Conservation (phyloP, 2,329 filamentous ascomycete genomes). For the Alternaria postmessia region DNA sequence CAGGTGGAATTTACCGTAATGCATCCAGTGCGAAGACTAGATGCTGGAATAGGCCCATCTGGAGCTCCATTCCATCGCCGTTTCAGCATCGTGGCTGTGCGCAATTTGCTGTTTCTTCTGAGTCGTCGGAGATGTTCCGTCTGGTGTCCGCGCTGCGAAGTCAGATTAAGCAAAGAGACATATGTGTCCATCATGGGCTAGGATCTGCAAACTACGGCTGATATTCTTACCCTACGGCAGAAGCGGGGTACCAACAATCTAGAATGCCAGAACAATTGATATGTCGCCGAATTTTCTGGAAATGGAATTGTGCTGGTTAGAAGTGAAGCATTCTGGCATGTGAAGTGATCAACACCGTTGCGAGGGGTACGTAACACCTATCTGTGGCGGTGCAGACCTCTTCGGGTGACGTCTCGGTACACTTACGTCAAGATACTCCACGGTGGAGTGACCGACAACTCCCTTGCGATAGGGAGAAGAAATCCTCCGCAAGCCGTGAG, state of each 20-base stretch:
- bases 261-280: constrained; percentile 2
- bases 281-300: constrained; percentile 4
- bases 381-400: constrained; percentile 14
- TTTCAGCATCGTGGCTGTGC: constrained; percentile 7
- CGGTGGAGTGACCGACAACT: not conserved
- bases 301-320: not conserved
- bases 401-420: constrained; percentile 7
- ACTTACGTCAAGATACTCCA: constrained; percentile 4
- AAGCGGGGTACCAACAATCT: constrained; percentile 12
- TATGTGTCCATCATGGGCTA: constrained; percentile 2
- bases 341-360: constrained; percentile 5
- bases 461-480: not conserved
- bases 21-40: not conserved
- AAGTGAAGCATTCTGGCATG: constrained; percentile 10
- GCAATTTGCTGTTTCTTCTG: not conserved
- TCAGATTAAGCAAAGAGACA: constrained; percentile 2
- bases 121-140: constrained; percentile 14
- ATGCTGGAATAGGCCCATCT: constrained; percentile 5
- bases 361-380: constrained; percentile 7
- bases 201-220: constrained; percentile 17
- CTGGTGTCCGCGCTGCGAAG: constrained; percentile 3
- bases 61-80: constrained; percentile 1
- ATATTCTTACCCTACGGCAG: constrained; percentile 3
- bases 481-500: constrained; percentile 3
- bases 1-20: constrained; percentile 1